Evolutionary conservation across 176 grass and related monocot genomes (phyloP), one percentile per base, ranked within the genome.

Genomic region (Triticum turgidum): DNA sequence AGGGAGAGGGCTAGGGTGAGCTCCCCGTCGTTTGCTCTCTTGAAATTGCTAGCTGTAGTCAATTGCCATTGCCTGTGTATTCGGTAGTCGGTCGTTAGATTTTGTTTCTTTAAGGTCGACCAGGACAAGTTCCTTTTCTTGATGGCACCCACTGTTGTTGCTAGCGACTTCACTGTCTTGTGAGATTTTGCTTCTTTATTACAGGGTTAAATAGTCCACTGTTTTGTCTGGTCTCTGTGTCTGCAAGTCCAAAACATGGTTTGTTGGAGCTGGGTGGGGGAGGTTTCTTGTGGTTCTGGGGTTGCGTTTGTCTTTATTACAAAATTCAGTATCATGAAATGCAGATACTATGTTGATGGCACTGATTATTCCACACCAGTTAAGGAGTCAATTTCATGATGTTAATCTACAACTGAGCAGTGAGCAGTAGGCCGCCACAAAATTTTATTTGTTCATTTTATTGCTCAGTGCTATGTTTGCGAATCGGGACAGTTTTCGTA

Each of bases 1-100:
- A 94, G 90, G 75, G 84, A 83, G 84, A 91, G 5, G 34, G 85
- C 92, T 63, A 89, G 90, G 87, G 94, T 97, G 49, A 80, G 77
- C 69, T 89, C 30, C 22, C 27, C 21, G 24, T n/a, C 9, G 5
- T 29, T 27, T 56, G 42, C 32, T 14, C 41, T 58, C 12, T 54
- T 52, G 21, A 49, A 34, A 34, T 85, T 35, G 27, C 4, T n/a
- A 45, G 15, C 17, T 83, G 8, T 39, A 11, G 30, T 37, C 14
- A 8, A 20, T 34, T 24, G 45, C 3, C 21, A 38, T 30, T n/a
- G 64, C 13, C 13, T 24, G 13, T 71, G 13, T 29, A 25, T 30
- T 72, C 35, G 14, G 64, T 82, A 69, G 33, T 82, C 39, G 21
- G 21, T 41, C 9, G n/a, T 25, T 25, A 73, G 69, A 14, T 73